Evolutionary conservation across 441 rosid species (phyloP), one percentile per base, ranked within the genome.

Genomic region (Gossypium davidsonii): DNA sequence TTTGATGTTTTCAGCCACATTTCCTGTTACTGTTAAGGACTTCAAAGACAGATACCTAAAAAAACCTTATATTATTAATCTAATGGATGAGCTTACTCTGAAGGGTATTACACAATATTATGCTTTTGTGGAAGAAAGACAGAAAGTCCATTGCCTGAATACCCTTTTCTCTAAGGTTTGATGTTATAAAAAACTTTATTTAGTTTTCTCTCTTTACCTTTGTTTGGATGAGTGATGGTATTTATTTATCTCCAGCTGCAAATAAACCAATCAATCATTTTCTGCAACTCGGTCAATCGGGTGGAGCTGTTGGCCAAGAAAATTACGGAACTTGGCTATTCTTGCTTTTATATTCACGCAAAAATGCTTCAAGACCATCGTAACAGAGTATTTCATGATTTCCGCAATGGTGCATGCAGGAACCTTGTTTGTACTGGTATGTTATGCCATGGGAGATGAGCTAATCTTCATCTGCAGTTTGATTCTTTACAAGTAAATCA

Each of bases 281-380:
- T 94, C 86, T 94, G 98, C 88, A 94, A 94, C 78, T 94, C 98
- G 20, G 98, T 94, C 66, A 94, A 92, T 83, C 97, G 98, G 14
- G 98, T 94, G 75, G 98, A 94, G 82, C 86, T 94, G 63, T 74
- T 94, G 81, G 98, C 98, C 74, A 94, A 94, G 92, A 94, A 94
- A 84, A 94, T 94, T 67, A 94, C 98, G 48, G 98, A 94, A 73
- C 98, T 92, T 80, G 98, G 98, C 48, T 94, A 94, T 81, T 94
- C 98, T 12, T 94, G 98, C 83, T 94, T 94, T 82, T 94, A 94
- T 78, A 94, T 94, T 59, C 98, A 94, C 80, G 97, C 98, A 18
- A 94, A 94, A 85, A 94, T 94, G 98, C 89, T 94, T 83, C 98
- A 94, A 79, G 98, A 92, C 79, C 98, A 92, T 81, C 97, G 98